phyloP scores from a whole-genome alignment of 768 basidiomycete genomes.

The Leucogyrophana mollusca region DNA sequence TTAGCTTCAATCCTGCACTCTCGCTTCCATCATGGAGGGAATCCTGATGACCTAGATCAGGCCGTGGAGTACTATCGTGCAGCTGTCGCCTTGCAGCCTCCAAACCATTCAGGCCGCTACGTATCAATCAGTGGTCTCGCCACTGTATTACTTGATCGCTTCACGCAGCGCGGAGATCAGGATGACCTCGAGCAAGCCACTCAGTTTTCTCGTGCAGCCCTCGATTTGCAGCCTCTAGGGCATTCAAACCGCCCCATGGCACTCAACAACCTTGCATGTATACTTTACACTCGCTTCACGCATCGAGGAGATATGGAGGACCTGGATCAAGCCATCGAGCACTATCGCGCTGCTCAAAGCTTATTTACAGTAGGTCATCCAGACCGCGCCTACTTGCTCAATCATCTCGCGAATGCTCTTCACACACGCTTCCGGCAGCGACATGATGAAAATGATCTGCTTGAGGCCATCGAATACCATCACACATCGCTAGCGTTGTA shows the following conservation, averaged over 20 bases:
- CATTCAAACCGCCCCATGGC: not conserved
- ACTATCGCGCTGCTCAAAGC: conserved; percentile 13
- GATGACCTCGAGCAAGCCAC: conserved; percentile 15
- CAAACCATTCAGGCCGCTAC: no score
- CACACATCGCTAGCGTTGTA: conserved; percentile 6
- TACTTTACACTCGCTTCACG: conserved; percentile 11
- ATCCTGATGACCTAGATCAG: conserved; percentile 10
- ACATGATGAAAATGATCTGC: conserved; percentile 9
- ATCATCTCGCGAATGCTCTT: conserved; percentile 12
- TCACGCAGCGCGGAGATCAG: conserved; percentile 6
- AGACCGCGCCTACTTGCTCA: conserved; percentile 3
- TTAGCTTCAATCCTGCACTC: conserved; percentile 10
- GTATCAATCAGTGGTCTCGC: conserved; percentile 2
- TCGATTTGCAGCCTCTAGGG: not conserved
- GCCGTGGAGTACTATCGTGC: conserved; percentile 6
- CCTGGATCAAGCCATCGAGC: conserved; percentile 13
- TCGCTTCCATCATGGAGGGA: conserved; percentile 7
- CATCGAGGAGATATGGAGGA: conserved; percentile 7
- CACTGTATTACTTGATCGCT: conserved; percentile 6
- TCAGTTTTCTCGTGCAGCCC: not conserved
- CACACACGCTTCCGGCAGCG: conserved; percentile 9
- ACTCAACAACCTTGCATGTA: not conserved
- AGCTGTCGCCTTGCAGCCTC: no score
- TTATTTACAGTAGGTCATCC: not conserved
- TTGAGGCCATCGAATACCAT: conserved; percentile 7